Base-by-base conservation (phyloP, 2,329 filamentous ascomycete genomes). In the Leptosphaerulina australis region DNA sequence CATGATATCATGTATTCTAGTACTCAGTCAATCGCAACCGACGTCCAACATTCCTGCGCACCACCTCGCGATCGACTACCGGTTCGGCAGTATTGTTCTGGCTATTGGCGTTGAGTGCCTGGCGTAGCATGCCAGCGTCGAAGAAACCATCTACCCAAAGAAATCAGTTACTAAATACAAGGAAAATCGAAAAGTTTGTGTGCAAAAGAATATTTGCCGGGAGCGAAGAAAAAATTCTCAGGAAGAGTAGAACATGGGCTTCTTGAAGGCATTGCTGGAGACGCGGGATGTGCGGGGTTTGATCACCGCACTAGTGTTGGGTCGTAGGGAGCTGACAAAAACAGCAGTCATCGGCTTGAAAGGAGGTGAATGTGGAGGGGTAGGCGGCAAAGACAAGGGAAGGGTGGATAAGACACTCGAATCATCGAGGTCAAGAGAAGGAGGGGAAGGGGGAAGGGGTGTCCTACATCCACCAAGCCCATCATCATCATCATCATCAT, bases 61-160 rank as follows among this genome's bases (percentile, higher is more conserved):
- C 81, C 4, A 81, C 81, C 9, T 85, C 85, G 48, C 83, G 78
- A 62, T 87, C 84, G 34, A 80, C 74, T 55, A 84, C 81, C 33
- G 74, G 69, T 25, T 76, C 78, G 48, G 54, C 60, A 24, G 84
- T 80, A 12, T 82, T 81, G 37, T 54, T 46, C 30, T 55, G 57
- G 39, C 87, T 82, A 40, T 87, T 83, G 2, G 87, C 87, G 69
- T 92, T 92, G 50, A 96, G 83, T 1, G 91, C 91, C 71, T 95
- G 90, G 18, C 94, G 80, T 4, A 97, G 83, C 91, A 97, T 96
- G 11, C 93, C 93, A 0, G 93, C 91, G 70, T 97, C 93, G 75
- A 97, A 97, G 79, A 97, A 97, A 24, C 93, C 93, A 79, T 97
- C 92, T 96, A 68, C 45, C 54, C 55, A 59, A 57, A 38, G 72